phyloP scores from a whole-genome alignment of 2,329 filamentous ascomycete genomes.

The Phyllosticta citribraziliensis region DNA sequence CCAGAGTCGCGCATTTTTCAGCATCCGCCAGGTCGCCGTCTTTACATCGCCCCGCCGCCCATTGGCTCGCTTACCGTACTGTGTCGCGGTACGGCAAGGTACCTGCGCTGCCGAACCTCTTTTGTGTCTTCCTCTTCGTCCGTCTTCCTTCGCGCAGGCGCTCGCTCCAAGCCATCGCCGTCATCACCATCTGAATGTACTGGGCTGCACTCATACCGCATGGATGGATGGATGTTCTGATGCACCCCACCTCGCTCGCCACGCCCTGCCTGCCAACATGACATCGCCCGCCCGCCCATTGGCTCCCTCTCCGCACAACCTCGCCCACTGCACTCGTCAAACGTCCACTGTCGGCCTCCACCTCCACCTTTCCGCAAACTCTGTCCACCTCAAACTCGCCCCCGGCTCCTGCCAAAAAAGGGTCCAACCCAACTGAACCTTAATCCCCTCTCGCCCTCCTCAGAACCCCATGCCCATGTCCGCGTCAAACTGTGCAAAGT shows the following conservation, averaged over 20 bases:
- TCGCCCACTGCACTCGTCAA: neutral
- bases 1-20: neutral
- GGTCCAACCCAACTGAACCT: neutral
- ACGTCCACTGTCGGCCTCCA: neutral
- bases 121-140: no score
- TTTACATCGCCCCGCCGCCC: neutral
- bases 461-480: conserved; percentile 9
- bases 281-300: neutral
- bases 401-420: neutral
- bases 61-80: neutral
- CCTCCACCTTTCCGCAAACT: neutral
- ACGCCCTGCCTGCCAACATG: neutral
- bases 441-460: neutral
- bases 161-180: no score
- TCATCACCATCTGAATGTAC: no score
- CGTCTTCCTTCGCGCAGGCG: no score
- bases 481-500: conserved; percentile 9
- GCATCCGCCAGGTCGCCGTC: no score
- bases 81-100: no score
- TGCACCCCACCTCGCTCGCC: neutral
- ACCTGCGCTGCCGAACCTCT: no score
- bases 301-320: neutral
- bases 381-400: neutral
- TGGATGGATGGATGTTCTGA: no score
- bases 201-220: no score